Evolutionary conservation across 164 flowering plant genomes (phyloP), one percentile per base, ranked within the genome.

Genomic region (Hamamelis virginiana): DNA sequence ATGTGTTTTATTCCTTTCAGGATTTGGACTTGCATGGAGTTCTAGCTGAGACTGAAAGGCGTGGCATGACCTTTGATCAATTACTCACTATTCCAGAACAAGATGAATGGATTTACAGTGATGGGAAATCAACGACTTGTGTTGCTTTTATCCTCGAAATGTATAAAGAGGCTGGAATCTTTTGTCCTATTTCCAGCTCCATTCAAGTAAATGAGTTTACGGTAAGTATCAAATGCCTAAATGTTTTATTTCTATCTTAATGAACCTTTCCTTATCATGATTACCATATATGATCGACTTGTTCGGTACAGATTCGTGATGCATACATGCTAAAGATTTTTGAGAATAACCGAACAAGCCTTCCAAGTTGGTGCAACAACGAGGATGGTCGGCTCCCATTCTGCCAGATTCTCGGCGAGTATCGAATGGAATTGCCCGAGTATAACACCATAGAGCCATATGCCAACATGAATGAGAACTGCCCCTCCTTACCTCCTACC

Each of bases 51-150:
- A 82, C 83, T 46, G 97, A 92, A 79, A 85, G 67, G 56, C 89
- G 91, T 63, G 97, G 94, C 21, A 75, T 90, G 45, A 66, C 90
- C 15, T 95, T 95, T 68, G 98, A 89, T 70, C 82, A 95, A 33
- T 79, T 95, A 62, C 91, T 95, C 52, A 84, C 94, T 28, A 84
- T 92, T 61, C 98, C 98, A 1, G 98, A 95, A 66, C 89, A 88
- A 83, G 98, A 95, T 76, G 97, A 95, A 22, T 95, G 98, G 98
- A 87, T 91, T 25, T 95, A 95, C 69, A 95, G 97, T 77, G 98
- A 95, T 78, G 98, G 98, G 48, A 91, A 95, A 78, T 95, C 98
- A n/a, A 95, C 98, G 11, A 91, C 97, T 1, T 95, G 98, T 74
- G 97, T 92, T 62, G 93, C 97, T 72, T 95, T 95, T 73, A 90